Conservation (phyloP, 2,329 filamentous ascomycete species). For the Drechslerella dactyloides region DNA sequence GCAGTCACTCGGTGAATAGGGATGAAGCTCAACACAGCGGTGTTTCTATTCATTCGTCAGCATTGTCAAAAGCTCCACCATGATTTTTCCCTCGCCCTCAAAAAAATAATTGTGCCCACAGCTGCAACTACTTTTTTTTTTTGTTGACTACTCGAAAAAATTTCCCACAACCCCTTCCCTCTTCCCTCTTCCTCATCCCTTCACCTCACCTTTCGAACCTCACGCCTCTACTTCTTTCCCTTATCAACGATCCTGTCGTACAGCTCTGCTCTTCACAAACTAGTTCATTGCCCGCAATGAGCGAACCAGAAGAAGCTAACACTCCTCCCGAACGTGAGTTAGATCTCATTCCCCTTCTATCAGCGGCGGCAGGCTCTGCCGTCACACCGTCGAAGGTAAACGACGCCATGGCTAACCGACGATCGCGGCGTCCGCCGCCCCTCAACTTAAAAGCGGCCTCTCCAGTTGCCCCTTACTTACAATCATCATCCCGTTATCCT, state of each 20-base stretch:
- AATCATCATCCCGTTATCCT: not conserved
- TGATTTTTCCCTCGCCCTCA: too few species aligned
- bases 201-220: not conserved
- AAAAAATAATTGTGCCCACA: too few species aligned
- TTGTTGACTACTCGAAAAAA: too few species aligned
- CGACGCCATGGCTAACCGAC: not conserved
- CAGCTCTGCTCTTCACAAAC: not conserved
- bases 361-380: not conserved
- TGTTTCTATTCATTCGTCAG: too few species aligned
- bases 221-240: not conserved
- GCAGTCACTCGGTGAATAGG: too few species aligned
- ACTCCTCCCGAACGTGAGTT: conserved; percentile 10
- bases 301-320: conserved; percentile 15
- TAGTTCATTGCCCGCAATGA: conserved; percentile 14
- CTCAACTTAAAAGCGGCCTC: conserved; percentile 13
- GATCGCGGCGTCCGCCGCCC: conserved; percentile 16
- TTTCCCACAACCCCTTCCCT: too few species aligned
- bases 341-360: not conserved
- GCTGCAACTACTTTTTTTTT: too few species aligned
- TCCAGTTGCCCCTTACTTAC: not conserved
- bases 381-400: not conserved
- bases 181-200: not conserved
- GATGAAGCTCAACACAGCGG: too few species aligned
- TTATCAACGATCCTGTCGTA: not conserved
- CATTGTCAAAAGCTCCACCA: too few species aligned